These are phyloP conservation scores for Pyrenochaeta sp. DNA, from an alignment of 2,329 filamentous ascomycete genomes.

Conservation along the genomic window DNA sequence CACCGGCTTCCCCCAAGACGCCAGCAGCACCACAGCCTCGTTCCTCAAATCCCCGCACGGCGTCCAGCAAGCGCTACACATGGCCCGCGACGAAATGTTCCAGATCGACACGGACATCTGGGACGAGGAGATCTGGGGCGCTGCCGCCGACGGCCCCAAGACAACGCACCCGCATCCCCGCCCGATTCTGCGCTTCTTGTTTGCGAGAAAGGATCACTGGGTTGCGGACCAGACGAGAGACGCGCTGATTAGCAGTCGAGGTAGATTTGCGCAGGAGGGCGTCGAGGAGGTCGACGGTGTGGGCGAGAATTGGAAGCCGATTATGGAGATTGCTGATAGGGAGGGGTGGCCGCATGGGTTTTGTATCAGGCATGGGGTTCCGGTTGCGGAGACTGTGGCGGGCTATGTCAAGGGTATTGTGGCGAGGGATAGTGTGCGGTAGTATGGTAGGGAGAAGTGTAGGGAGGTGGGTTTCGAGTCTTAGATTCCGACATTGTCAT, in stretches of 20 bases:
- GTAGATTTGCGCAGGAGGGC: conserved; percentile 14
- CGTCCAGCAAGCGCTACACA: conserved; percentile 64
- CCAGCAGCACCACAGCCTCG: conserved; percentile 56
- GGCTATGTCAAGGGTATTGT: conserved; percentile 57
- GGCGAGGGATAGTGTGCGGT: conserved; percentile 29
- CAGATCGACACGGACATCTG: conserved; percentile 65
- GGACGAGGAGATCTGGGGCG: conserved; percentile 67
- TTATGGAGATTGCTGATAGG: conserved; percentile 63
- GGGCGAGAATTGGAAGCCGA: conserved; percentile 51
- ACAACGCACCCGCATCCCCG: conserved; percentile 41
- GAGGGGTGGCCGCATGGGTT: conserved; percentile 66
- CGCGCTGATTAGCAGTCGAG: conserved; percentile 54
- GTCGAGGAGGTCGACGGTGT: conserved; percentile 32
- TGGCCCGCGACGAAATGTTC: conserved; percentile 66
- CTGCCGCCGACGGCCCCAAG: conserved; percentile 34
- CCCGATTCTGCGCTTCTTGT: conserved; percentile 64
- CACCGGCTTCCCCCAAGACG: conserved; percentile 53
- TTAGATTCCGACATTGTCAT: no score
- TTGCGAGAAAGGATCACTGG: conserved; percentile 68
- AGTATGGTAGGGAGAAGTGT: no score
- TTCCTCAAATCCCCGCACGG: conserved; percentile 60
- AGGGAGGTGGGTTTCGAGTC: no score
- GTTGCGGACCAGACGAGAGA: conserved; percentile 66
- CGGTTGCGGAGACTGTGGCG: conserved; percentile 61
- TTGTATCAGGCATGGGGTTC: conserved; percentile 58